Conservation (phyloP, 352 stramenopile genomes). For the Globisporangium iwayamae region DNA sequence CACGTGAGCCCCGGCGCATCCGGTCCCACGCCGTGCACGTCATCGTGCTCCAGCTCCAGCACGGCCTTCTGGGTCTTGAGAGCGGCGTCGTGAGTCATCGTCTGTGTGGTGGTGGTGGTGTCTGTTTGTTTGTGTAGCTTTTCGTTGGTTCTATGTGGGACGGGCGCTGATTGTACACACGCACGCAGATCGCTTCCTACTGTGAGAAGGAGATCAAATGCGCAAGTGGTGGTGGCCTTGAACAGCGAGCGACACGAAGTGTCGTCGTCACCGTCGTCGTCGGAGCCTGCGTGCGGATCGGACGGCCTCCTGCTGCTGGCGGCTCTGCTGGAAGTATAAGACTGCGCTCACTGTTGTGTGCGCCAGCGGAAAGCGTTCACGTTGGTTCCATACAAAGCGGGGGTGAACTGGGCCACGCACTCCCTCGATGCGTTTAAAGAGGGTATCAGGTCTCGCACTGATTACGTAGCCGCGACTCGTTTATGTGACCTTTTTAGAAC, state of each 20-base stretch:
- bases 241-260: neutral
- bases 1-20: slow-evolving; percentile 71
- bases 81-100: slow-evolving; percentile 15
- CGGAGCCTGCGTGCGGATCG: neutral
- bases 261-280: slow-evolving; percentile 5
- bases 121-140: neutral
- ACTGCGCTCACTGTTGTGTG: neutral
- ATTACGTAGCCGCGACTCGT: slow-evolving; percentile 11
- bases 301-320: neutral
- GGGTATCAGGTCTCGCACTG: slow-evolving; percentile 3
- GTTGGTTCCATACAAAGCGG: slow-evolving; percentile 12
- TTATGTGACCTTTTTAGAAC: neutral
- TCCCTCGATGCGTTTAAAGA: neutral
- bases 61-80: slow-evolving; percentile 19
- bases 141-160: neutral
- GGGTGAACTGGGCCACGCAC: neutral
- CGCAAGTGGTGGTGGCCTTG: neutral
- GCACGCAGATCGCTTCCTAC: neutral
- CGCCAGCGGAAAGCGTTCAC: slow-evolving; percentile 4
- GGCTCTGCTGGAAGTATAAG: slow-evolving; percentile 10
- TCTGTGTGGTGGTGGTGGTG: neutral
- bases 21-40: slow-evolving; percentile 19
- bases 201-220: neutral
- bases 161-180: neutral
- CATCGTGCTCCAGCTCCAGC: slow-evolving; percentile 7